phyloP scores from a whole-genome alignment of 192 early-diverging fungal species.

The Mortierella claussenii region DNA sequence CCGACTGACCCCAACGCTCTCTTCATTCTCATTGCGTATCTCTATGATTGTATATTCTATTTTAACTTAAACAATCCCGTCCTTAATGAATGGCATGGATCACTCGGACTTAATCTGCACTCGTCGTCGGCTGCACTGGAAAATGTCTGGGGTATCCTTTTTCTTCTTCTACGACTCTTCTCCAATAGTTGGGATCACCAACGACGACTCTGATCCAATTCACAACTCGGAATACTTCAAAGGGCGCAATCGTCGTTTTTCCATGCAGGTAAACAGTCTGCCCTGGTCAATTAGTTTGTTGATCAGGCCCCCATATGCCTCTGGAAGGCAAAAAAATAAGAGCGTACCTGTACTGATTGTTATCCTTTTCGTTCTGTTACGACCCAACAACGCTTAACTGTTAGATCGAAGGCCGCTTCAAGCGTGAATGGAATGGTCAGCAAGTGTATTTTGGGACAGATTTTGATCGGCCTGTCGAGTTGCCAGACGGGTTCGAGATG shows the following conservation, averaged over 20 bases:
- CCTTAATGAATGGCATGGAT: background rate
- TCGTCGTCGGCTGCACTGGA: background rate
- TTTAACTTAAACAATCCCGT: conserved; percentile 13
- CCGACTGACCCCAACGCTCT: background rate
- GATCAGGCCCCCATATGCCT: background rate
- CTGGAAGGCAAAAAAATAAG: background rate
- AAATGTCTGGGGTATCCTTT: background rate
- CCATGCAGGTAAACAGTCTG: conserved; percentile 42
- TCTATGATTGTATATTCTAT: conserved; percentile 10
- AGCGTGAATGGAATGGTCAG: conserved; percentile 38
- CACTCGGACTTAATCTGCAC: background rate
- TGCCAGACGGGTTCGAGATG: conserved; percentile 50
- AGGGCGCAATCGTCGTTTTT: conserved; percentile 46
- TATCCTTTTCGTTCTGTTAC: background rate
- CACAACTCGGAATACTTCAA: conserved; percentile 49
- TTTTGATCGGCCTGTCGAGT: conserved; percentile 33
- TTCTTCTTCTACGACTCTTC: background rate
- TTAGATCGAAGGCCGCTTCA: conserved; percentile 47
- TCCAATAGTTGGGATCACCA: conserved; percentile 39
- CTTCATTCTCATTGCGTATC: background rate
- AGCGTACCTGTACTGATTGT: background rate
- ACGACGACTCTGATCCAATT: conserved; percentile 47
- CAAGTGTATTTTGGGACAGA: conserved; percentile 52
- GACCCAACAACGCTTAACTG: background rate
- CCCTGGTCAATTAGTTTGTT: background rate